Evolutionary conservation across 176 grass and related monocot genomes (phyloP).

Genomic region (Echinochloa phyllopogon): DNA sequence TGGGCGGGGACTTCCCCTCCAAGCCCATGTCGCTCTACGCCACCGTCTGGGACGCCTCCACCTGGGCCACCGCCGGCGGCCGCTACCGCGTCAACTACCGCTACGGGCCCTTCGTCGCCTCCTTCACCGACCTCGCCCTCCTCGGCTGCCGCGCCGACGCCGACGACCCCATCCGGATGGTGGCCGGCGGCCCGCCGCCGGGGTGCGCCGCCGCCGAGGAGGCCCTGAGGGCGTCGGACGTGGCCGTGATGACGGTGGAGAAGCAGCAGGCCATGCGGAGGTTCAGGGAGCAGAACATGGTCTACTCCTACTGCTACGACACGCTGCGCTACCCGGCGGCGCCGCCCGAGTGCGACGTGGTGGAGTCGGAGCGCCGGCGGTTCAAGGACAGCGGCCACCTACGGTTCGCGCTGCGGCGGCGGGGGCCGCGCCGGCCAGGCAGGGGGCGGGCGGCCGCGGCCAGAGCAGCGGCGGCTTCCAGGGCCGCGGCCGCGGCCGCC

Average conservation of each 20-base stretch:
- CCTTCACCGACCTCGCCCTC: conserved; percentile 78
- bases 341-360: conserved; percentile 72
- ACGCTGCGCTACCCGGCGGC: conserved; percentile 54
- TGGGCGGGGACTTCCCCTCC: conserved; percentile 74
- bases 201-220: conserved; percentile 38
- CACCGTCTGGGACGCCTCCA: conserved; percentile 92
- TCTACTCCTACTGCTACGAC: conserved; percentile 89
- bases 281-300: conserved; percentile 83
- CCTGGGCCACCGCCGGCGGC: conserved; percentile 78
- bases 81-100: conserved; percentile 77
- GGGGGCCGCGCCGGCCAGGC: neutral
- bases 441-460: neutral
- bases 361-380: conserved; percentile 62
- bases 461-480: neutral
- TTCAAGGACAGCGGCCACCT: conserved; percentile 73
- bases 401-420: conserved; percentile 34
- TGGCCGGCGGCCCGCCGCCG: neutral
- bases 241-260: conserved; percentile 69
- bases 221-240: conserved; percentile 42
- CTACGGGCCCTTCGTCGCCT: conserved; percentile 74
- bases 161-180: conserved; percentile 58
- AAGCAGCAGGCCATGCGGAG: conserved; percentile 63
- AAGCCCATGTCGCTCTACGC: conserved; percentile 94
- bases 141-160: conserved; percentile 65
- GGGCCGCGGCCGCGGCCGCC: neutral